These are phyloP conservation scores for Lithocarpus polystachyus DNA, from an alignment of 306 rosid species.

Conservation along the genomic window DNA sequence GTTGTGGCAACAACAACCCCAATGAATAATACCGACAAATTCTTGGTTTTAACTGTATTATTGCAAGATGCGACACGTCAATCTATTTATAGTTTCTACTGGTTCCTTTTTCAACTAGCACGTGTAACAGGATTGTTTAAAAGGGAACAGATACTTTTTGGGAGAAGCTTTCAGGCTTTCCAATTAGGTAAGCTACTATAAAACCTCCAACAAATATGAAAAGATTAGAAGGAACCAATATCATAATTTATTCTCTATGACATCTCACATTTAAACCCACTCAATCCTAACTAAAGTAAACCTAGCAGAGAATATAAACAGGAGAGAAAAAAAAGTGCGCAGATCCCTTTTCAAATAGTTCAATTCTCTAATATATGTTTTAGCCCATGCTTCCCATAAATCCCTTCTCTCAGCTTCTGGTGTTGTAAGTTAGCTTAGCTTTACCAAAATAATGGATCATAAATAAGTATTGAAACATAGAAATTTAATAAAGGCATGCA, in stretches of 20 bases:
- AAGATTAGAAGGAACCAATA: background rate
- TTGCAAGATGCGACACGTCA: background rate
- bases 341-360: background rate
- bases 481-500: background rate
- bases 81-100: background rate
- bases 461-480: background rate
- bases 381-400: background rate
- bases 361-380: background rate
- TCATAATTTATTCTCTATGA: background rate
- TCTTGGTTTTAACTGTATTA: background rate
- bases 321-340: background rate
- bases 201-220: background rate
- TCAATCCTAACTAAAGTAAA: background rate
- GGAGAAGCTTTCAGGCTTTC: background rate
- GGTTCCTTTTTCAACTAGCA: background rate
- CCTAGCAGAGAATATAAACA: background rate
- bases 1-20: background rate
- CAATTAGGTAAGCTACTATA: background rate
- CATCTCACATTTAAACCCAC: background rate
- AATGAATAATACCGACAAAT: background rate
- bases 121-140: background rate
- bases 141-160: background rate
- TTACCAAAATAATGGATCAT: background rate
- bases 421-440: background rate
- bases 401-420: background rate